phyloP scores from a whole-genome alignment of 2,329 filamentous ascomycete genomes.

The Fusarium sp. region DNA sequence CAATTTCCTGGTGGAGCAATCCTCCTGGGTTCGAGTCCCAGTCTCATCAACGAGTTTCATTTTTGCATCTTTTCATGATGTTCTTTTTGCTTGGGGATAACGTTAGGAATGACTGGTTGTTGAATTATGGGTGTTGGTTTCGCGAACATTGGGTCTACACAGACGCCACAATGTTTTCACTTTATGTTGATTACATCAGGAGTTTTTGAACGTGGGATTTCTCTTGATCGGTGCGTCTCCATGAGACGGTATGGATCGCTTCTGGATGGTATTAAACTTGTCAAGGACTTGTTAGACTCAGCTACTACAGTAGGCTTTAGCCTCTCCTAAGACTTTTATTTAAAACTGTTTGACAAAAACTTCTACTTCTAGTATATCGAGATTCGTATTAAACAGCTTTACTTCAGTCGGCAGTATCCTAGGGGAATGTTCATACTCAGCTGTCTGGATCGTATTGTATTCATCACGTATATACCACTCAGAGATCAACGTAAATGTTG shows the following conservation, averaged over 20 bases:
- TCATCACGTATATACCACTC: neutral
- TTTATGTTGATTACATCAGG: constrained; percentile 12
- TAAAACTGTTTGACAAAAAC: no score
- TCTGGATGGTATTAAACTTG: neutral
- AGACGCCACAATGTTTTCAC: neutral
- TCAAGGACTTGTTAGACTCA: constrained; percentile 7
- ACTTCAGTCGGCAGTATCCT: accelerated
- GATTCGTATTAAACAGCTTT: no score
- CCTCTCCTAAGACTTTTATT: neutral
- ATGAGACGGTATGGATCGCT: constrained; percentile 5
- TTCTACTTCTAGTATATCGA: neutral
- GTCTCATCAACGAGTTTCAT: constrained; percentile 37
- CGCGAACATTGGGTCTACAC: neutral
- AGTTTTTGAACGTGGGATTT: constrained; percentile 25
- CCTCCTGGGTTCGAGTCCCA: constrained; percentile 45
- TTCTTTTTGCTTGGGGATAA: constrained; percentile 5
- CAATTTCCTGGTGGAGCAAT: constrained; percentile 43
- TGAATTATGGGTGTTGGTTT: neutral
- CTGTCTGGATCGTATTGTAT: neutral
- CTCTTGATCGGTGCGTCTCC: constrained; percentile 2
- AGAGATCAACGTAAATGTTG: neutral
- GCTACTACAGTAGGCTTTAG: neutral
- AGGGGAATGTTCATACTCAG: neutral
- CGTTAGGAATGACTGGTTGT: neutral
- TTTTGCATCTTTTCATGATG: constrained; percentile 20